A percentile compares a stretch with the other conserved stretches of the same genome.
phyloP scores from a whole-genome alignment of 306 rosid genomes.

The Arachis stenosperma region DNA sequence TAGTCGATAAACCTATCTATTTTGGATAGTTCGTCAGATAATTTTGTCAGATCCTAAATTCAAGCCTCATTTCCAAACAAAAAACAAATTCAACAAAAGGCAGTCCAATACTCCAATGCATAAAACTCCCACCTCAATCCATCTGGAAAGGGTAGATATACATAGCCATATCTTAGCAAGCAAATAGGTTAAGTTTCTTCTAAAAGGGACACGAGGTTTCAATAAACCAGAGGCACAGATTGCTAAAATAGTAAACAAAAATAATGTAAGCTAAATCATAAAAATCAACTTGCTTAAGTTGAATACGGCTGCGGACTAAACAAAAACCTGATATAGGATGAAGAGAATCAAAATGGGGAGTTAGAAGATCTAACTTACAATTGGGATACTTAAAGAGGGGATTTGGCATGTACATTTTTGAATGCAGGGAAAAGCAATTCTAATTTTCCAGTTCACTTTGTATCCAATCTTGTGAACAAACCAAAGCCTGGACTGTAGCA shows the following conservation, averaged over 20 bases:
- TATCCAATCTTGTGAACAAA: slow-evolving; percentile 97
- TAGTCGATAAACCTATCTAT: too few relatives aligned
- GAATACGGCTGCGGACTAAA: slow-evolving; percentile 33
- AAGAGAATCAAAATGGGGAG: slow-evolving; percentile 37
- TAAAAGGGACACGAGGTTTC: slow-evolving; percentile 1
- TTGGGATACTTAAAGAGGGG: slow-evolving; percentile 29
- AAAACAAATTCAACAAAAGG: too few relatives aligned
- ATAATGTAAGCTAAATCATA: slow-evolving; percentile 17
- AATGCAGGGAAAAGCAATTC: slow-evolving; percentile 33
- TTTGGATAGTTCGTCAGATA: too few relatives aligned
- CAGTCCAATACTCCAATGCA: too few relatives aligned
- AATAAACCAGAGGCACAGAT: slow-evolving; percentile 21
- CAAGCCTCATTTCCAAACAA: too few relatives aligned
- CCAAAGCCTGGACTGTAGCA: slow-evolving; percentile 79
- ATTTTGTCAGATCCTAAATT: too few relatives aligned
- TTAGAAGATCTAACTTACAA: slow-evolving; percentile 47
- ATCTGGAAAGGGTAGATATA: too few relatives aligned
- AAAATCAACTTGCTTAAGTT: slow-evolving; percentile 32
- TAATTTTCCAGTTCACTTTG: slow-evolving; percentile 88
- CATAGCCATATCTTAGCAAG: too few relatives aligned
- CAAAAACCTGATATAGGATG: slow-evolving; percentile 28
- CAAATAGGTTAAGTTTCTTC: neutral
- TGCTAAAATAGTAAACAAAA: slow-evolving; percentile 24
- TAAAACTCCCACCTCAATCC: too few relatives aligned
- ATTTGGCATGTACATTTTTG: slow-evolving; percentile 49